Evolutionary conservation across 441 rosid genomes (phyloP).

Genomic region (Sinapis alba): DNA sequence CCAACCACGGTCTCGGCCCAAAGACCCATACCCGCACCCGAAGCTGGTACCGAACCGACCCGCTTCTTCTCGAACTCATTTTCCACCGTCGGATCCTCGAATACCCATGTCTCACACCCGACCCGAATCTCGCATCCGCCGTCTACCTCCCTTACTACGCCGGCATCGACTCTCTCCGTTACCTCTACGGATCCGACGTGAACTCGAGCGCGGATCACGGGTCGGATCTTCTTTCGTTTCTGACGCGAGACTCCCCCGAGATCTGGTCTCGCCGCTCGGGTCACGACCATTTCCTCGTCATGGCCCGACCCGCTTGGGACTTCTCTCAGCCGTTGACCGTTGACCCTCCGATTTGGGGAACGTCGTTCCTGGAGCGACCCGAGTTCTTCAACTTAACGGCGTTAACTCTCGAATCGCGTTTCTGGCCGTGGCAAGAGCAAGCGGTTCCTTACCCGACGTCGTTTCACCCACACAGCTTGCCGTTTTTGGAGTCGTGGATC

Average conservation of each 20-base stretch:
- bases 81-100: conserved; percentile 87
- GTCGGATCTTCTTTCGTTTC: conserved; percentile 55
- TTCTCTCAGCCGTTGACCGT: conserved; percentile 70
- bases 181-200: conserved; percentile 72
- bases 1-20: conserved; percentile 87
- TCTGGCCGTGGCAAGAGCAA: conserved; percentile 94
- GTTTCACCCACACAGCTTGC: conserved; percentile 74
- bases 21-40: conserved; percentile 79
- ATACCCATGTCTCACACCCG: conserved; percentile 78
- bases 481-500: conserved; percentile 68
- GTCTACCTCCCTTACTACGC: conserved; percentile 83
- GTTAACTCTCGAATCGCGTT: conserved; percentile 65
- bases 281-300: conserved; percentile 83
- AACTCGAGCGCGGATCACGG: conserved; percentile 77
- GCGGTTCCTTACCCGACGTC: conserved; percentile 90
- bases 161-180: conserved; percentile 72
- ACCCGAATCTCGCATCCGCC: conserved; percentile 73
- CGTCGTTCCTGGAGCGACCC: conserved; percentile 75
- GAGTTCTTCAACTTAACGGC: conserved; percentile 80
- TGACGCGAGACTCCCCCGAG: conserved; percentile 46
- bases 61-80: conserved; percentile 66
- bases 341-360: conserved; percentile 93
- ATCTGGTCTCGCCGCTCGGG: conserved; percentile 65
- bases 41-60: conserved; percentile 88
- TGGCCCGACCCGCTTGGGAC: conserved; percentile 98